Evolutionary conservation across 139 green algal species (phyloP), one percentile per base, ranked within the genome.

Genomic region (Desmodesmus armatus): DNA sequence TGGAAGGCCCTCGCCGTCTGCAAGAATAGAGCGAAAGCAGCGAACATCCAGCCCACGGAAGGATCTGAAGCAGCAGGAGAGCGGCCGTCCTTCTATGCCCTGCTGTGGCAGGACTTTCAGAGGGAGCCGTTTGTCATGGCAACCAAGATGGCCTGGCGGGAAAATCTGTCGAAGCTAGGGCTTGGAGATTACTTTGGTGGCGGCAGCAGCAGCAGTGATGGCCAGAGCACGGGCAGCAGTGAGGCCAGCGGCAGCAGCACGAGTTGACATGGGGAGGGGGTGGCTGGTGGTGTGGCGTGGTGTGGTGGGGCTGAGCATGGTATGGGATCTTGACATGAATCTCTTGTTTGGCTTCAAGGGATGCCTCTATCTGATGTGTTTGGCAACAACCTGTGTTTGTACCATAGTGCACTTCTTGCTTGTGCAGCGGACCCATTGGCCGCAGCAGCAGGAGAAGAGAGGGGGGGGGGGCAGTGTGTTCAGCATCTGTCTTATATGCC

Each of bases 21-120:
- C 51, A 35, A 70, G 7, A 25, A 33, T 7, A 37, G 40, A 49
- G 74, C 41, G 4, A 49, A 53, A 51, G 49, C 74, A 33, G 49
- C 49, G 5, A 49, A 82, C 49, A 41, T 49, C n/a, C n/a, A n/a
- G n/a, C n/a, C n/a, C n/a, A n/a, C n/a, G n/a, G n/a, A n/a, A n/a
- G n/a, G n/a, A n/a, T n/a, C n/a, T n/a, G n/a, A n/a, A n/a, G 0
- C 31, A 41, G 23, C 33, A 29, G 13, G 51, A 27, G 13, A 51
- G 9, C 21, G 41, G 33, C 7, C 51, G 49, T 70, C 49, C 74
- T 27, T 33, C 33, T 25, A 3, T 70, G 3, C 29, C 51, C 33
- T 82, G 49, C 23, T n/a, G n/a, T 69, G 74, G 74, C 33, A 63
- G 13, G 40, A 79, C 40, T 19, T 79, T 9, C n/a, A 79, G 44